Percentiles rank a stretch among this genome's conserved stretches.
These are phyloP conservation scores for Beauveria rudraprayagi DNA, from an alignment of 2,329 filamentous ascomycete genomes.

Conservation along the genomic window DNA sequence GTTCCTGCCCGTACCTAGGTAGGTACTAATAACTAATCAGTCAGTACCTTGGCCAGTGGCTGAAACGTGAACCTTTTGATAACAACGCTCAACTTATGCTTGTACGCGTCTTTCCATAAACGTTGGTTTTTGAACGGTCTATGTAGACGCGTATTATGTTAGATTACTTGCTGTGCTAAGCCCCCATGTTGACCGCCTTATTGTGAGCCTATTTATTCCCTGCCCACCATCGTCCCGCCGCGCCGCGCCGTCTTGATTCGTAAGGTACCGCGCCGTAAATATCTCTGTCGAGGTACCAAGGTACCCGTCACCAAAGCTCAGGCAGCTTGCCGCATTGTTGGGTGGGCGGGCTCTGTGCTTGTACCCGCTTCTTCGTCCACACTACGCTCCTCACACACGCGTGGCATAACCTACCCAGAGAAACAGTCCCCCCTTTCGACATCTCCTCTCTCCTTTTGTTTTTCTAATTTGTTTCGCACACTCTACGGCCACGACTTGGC, in stretches of 20 bases:
- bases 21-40: too few relatives aligned
- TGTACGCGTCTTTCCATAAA: neutral
- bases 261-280: neutral
- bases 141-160: too few relatives aligned
- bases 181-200: neutral
- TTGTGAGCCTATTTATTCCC: neutral
- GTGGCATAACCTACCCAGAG: conserved; percentile 1
- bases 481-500: conserved; percentile 1
- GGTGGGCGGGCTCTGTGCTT: conserved; percentile 3
- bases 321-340: conserved; percentile 9
- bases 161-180: neutral
- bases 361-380: conserved; percentile 9
- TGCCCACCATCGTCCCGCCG: neutral
- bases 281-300: neutral
- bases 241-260: neutral
- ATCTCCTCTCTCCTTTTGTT: neutral
- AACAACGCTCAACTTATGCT: neutral
- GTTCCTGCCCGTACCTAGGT: too few relatives aligned
- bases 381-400: conserved; percentile 1
- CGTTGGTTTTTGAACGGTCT: neutral
- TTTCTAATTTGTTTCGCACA: conserved; percentile 1
- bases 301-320: neutral
- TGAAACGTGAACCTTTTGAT: neutral
- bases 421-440: conserved; percentile 3
- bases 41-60: neutral